Base-by-base conservation (phyloP, 305 asterid species). In the Petunia hybrid region DNA sequence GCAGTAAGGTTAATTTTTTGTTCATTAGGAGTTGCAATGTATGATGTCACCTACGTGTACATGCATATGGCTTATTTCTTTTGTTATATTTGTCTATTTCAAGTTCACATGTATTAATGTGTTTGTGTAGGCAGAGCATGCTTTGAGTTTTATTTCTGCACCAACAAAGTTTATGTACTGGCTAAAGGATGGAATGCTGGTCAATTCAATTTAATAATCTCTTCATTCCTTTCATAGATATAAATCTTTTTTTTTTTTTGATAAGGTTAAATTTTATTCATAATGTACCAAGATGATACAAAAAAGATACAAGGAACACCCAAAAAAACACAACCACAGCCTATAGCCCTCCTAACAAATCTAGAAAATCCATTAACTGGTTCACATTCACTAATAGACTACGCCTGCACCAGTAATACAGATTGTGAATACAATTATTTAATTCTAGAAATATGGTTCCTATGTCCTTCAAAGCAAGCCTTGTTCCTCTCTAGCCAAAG, bases 1-100 rank as follows among this genome's bases (percentile, higher is more conserved):
- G 66, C 81, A 4, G 22, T 78, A 46, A 66, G 40, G 69, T 76
- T 16, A 42, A 62, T 71, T 71, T 46, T 71, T 59, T 70, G 78
- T 6, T 22, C 31, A 71, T 62, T 13, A 45, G 62, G 6, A 55
- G 36, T 14, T 67, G 51, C 74, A 40, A 40, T 13, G 53, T 35
- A 48, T 35, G 51, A 73, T 13, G 62, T 31, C 31, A 7, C 53
- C n/a, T 10, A 71, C 46, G 61, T 46, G 62, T 42, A 71, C 43
- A 2, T 1, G 12, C 45, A 12, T 35, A 53, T 12, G 13, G 16
- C 76, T 42, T 66, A 66, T 42, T 68, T 68, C 14, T 42, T 68
- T 42, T 68, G 76, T 14, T n/a, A 39, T n/a, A 38, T 68, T 42
- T 16, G 56, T 68, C 55, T 68, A 68, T 68, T 68, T 68, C 16